Percentiles rank a stretch among this genome's conserved stretches.
These are phyloP conservation scores for Fraxinus pennsylvanica DNA, from an alignment of 257 asterid genomes.

Conservation along the genomic window DNA sequence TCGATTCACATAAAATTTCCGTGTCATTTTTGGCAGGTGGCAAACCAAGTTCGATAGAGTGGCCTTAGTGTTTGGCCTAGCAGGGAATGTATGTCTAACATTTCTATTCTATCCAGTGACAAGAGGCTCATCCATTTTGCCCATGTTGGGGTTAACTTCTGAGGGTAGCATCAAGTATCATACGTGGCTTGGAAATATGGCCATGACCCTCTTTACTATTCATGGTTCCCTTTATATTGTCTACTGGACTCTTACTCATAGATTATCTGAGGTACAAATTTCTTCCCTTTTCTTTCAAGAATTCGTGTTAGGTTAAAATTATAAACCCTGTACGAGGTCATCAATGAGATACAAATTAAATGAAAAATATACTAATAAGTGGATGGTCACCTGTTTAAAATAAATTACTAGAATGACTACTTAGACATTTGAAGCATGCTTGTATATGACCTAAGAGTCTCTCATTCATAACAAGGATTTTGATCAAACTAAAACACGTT, in stretches of 20 bases:
- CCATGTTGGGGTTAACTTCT: slow-evolving; percentile 75
- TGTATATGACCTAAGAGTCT: too few relatives aligned
- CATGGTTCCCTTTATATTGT: slow-evolving; percentile 69
- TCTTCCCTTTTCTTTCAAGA: slow-evolving; percentile 6
- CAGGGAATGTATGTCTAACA: slow-evolving; percentile 80
- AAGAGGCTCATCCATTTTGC: slow-evolving; percentile 79
- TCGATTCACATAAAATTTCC: neutral
- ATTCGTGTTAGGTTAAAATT: neutral
- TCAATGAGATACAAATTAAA: too few relatives aligned
- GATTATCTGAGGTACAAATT: slow-evolving; percentile 67
- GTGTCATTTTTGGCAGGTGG: slow-evolving; percentile 55
- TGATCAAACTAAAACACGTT: too few relatives aligned
- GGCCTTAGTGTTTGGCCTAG: slow-evolving; percentile 70
- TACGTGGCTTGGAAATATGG: slow-evolving; percentile 76
- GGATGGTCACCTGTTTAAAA: too few relatives aligned
- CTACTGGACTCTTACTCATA: slow-evolving; percentile 75
- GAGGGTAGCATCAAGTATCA: slow-evolving; percentile 84
- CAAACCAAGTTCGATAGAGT: slow-evolving; percentile 83
- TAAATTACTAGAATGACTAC: too few relatives aligned
- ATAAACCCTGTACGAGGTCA: neutral
- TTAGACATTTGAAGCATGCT: too few relatives aligned
- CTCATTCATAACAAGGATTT: too few relatives aligned
- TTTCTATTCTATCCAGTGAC: slow-evolving; percentile 88
- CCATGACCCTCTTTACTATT: slow-evolving; percentile 69
- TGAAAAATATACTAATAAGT: too few relatives aligned